Base-by-base conservation (phyloP, 345 rosid species). In the Syzygium oleosum region DNA sequence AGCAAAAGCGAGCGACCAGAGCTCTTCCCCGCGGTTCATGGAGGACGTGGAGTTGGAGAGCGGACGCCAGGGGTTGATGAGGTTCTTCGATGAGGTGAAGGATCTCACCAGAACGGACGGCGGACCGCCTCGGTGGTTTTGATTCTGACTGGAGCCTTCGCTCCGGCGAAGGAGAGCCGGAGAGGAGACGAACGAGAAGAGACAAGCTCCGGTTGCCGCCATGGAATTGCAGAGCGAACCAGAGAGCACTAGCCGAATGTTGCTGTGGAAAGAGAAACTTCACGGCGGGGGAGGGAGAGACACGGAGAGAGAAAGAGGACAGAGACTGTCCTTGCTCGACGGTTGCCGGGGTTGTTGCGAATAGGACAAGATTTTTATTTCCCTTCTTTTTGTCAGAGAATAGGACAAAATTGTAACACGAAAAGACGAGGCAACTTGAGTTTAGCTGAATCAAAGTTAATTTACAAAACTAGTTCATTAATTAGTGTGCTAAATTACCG, bases 71-170 rank as follows among this genome's bases (percentile, higher is more conserved):
- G 85, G 73, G 68, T 86, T 93, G 89, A 85, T 85, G 88, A 93
- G 92, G 80, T 96, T 91, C 88, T 92, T 96, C 22, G 92, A 92
- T 88, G 93, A 90, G 84, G 89, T 93, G 46, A 88, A 85, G 87
- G 93, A 91, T 55, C 90, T 94, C 89, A 88, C 88, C 84, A 85
- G 91, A 87, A 89, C 94, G 23, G 93, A 90, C 85, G 93, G 92
- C 3, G 94, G 96, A 56, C 95, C 95, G 63, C 93, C 94, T 54
- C 94, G 38, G 2, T 34, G 38, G 38, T 34, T 34, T 34, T 34
- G 43, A 51, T 38, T 77, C 41, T 31, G 21, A 73, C 6, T 16
- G 46, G 27, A 68, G 38, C 84, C 12, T 52, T 85, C 22, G n/a
- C 43, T 16, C 77, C 80, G 86, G 43, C 88, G 89, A 85, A 52